Evolutionary conservation across 2,329 filamentous ascomycete species (phyloP), one percentile per base, ranked within the genome.

Genomic region (Microcera coccophila): DNA sequence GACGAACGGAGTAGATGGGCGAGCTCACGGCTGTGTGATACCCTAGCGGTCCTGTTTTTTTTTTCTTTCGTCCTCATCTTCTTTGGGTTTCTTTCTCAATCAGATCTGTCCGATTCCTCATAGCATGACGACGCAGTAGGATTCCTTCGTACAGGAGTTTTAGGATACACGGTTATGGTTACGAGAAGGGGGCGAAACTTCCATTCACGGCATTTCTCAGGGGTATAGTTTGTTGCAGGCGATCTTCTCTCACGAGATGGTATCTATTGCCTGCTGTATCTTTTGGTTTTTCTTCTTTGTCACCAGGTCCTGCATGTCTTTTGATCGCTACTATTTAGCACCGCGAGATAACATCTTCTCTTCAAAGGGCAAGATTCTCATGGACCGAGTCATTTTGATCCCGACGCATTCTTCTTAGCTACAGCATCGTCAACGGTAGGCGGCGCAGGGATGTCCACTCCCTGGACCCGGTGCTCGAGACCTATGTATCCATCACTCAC

Each of bases 401-500:
- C 52, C 40, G 48, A 52, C 11, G 41, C 44, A 18, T 38, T 53
- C 55, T 68, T 71, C 61, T 72, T 72, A 33, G 66, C 64, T 8
- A 72, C 58, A 50, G 71, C 73, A 45, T 74, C 69, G 39, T 73
- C 72, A 26, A 77, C 74, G 16, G 54, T 62, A 3, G 76, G 75
- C 40, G 66, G 58, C 21, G 64, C 67, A 15, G 78, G 78, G n/a
- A 81, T 65, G 17, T 76, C 71, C 0, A 81, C 69, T 2, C 71
- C 73, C 28, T 67, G 45, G 1, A 76, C 46, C 18, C 64, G 62
- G 47, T 79, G 72, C 60, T 78, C 71, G 74, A 97, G 80, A 0
- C 86, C 88, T 24, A 89, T 71, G 66, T 97, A 97, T 14, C 82
- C 82, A 72, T 97, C 93, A 65, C 91, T 97, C 15, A 93, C 72